Evolutionary conservation across 106 monocot genomes (phyloP), one percentile per base, ranked within the genome.

Genomic region (Platanthera guangdongensis): DNA sequence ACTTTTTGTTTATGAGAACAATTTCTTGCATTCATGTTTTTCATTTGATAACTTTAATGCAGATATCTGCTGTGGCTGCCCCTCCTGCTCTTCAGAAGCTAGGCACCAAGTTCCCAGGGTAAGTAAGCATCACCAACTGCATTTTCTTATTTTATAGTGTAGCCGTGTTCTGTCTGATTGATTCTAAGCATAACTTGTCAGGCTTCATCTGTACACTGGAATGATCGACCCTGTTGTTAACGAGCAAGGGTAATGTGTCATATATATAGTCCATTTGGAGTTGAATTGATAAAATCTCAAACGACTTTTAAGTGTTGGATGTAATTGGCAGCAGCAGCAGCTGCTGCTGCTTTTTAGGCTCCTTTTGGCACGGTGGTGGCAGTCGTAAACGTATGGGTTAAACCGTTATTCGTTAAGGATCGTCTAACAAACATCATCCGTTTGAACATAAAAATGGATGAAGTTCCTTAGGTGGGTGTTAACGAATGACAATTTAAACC

Each of bases 21-120:
- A 15, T 13, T 22, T 7, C 57, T n/a, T 68, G 13, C 19, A 21
- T 14, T 16, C 50, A 3, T 81, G 7, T 25, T 39, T 46, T 10
- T 74, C 12, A 53, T 21, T 50, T 30, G 64, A 50, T 32, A 39
- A 39, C 21, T 7, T 5, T 14, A 10, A 16, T 73, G 57, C 75
- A 97, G 97, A 83, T 97, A 75, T 97, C 97, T 68, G 97, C 97
- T 80, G 80, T 97, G 71, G 85, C 93, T 78, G 83, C 97, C 19
- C 91, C 93, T 80, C 97, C 97, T 52, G 97, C 97, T 14, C 86
- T 97, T 78, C 87, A 89, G 71, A 97, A 94, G 81, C 93, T 97
- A 8, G 84, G 91, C 55, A 67, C 79, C 59, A 91, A 92, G 76
- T 97, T 89, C 68, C 97, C 93, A 4, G 97, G 97, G 97, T 97